phyloP scores from a whole-genome alignment of 1,284 basidiomycete genomes.

The Cryptococcus sp. region DNA sequence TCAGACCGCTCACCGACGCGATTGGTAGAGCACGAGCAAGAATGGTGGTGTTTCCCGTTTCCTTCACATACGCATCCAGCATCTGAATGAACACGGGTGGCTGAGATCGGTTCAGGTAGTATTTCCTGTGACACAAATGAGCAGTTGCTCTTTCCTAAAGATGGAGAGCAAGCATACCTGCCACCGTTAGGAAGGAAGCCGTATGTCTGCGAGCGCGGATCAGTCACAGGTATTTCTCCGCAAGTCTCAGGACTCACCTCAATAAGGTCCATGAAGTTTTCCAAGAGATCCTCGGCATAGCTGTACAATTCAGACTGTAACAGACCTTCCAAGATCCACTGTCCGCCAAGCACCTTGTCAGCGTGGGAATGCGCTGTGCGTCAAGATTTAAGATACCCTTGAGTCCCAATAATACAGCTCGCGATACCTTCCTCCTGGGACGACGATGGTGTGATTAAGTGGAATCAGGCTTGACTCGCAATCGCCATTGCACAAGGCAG shows the following conservation, averaged over 20 bases:
- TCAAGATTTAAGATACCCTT: background rate
- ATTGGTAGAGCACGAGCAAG: slow-evolving; percentile 66
- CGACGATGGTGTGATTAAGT: slow-evolving; percentile 83
- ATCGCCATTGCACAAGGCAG: slow-evolving; percentile 63
- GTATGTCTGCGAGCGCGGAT: slow-evolving; percentile 26
- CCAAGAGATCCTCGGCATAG: slow-evolving; percentile 72
- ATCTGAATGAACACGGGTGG: slow-evolving; percentile 84
- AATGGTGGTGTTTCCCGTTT: slow-evolving; percentile 64
- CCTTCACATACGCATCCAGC: slow-evolving; percentile 65
- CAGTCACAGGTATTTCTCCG: background rate
- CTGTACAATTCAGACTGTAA: slow-evolving; percentile 73
- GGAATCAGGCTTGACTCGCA: slow-evolving; percentile 86
- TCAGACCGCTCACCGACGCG: slow-evolving; percentile 56
- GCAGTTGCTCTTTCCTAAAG: slow-evolving; percentile 60
- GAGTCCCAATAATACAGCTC: slow-evolving; percentile 55
- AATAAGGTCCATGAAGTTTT: slow-evolving; percentile 92
- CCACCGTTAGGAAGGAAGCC: slow-evolving; percentile 95
- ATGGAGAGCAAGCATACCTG: slow-evolving; percentile 26
- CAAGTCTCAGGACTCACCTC: slow-evolving; percentile 55
- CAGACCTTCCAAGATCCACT: slow-evolving; percentile 83
- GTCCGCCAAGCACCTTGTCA: slow-evolving; percentile 37
- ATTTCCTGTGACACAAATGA: slow-evolving; percentile 47
- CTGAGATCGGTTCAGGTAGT: slow-evolving; percentile 79
- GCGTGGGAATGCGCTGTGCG: too few species aligned
- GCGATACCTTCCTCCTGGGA: slow-evolving; percentile 75